These are phyloP conservation scores for Leccinum pachyderme DNA, from an alignment of 1,284 basidiomycete genomes.

Conservation along the genomic window DNA sequence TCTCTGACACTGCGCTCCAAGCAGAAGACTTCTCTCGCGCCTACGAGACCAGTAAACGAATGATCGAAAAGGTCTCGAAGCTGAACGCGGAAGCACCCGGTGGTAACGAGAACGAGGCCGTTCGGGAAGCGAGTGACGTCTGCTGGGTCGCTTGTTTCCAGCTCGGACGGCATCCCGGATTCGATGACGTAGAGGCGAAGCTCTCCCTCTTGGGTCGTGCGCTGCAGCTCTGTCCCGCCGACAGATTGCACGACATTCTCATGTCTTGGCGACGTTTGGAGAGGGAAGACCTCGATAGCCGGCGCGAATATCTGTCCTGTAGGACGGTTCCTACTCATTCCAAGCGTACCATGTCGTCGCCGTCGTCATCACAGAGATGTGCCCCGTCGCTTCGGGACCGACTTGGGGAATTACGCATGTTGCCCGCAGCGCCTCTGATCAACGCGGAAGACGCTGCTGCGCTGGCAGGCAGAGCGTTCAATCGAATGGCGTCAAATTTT, in stretches of 20 bases:
- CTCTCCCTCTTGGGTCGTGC: conserved; percentile 77
- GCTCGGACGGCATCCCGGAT: conserved; percentile 79
- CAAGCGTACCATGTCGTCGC: conserved; percentile 17
- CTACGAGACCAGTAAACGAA: conserved; percentile 66
- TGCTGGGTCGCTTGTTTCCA: conserved; percentile 88
- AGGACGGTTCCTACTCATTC: conserved; percentile 21
- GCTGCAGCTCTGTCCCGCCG: conserved; percentile 83
- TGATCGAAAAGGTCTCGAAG: conserved; percentile 63
- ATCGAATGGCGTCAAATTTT: conserved; percentile 74
- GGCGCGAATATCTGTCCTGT: conserved; percentile 41
- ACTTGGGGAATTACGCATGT: conserved; percentile 55
- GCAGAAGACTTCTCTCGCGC: conserved; percentile 76
- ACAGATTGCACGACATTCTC: conserved; percentile 73
- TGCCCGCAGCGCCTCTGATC: conserved; percentile 61
- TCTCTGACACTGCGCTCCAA: conserved; percentile 80
- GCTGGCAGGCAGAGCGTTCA: conserved; percentile 70
- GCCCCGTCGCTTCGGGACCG: conserved; percentile 56
- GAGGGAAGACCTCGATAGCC: conserved; percentile 54
- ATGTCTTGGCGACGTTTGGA: conserved; percentile 69
- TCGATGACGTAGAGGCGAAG: conserved; percentile 64
- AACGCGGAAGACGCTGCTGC: conserved; percentile 72
- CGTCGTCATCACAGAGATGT: conserved; percentile 21
- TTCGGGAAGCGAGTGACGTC: conserved; percentile 69
- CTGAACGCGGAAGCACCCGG: conserved; percentile 39
- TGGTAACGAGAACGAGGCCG: conserved; percentile 43